Evolutionary conservation across 2,329 filamentous ascomycete genomes (phyloP).

Genomic region (Zymoseptoria ardabiliae): DNA sequence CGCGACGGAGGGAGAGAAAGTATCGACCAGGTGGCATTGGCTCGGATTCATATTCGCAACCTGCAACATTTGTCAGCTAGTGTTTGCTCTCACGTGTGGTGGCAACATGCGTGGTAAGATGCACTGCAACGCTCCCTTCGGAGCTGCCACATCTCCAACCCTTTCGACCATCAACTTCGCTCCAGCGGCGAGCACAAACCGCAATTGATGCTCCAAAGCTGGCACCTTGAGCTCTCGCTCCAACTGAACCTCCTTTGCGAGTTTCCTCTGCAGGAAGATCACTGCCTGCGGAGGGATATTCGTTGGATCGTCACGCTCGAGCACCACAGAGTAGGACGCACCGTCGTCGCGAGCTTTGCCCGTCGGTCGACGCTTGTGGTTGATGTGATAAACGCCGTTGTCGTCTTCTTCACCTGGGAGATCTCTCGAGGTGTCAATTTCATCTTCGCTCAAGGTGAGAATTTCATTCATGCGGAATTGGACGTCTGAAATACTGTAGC

Average conservation of each 20-base stretch:
- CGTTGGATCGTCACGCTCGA: constrained; percentile 3
- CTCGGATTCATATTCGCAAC: constrained; percentile 2
- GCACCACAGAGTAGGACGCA: constrained; percentile 11
- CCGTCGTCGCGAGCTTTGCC: constrained; percentile 1
- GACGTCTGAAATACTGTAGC: constrained; percentile 4
- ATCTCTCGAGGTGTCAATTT: background rate
- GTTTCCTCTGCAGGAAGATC: background rate
- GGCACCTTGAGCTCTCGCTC: background rate
- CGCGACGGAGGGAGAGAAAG: constrained; percentile 1
- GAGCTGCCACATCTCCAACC: background rate
- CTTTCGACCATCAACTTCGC: constrained; percentile 4
- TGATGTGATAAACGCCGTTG: constrained; percentile 13
- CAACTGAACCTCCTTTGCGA: background rate
- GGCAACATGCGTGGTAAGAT: background rate
- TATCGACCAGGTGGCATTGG: constrained; percentile 4
- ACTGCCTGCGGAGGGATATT: background rate
- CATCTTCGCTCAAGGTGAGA: background rate
- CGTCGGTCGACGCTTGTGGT: constrained; percentile 3
- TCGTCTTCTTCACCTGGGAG: constrained; percentile 7
- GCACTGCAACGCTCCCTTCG: background rate
- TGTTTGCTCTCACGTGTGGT: background rate
- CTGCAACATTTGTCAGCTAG: background rate
- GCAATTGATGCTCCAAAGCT: background rate
- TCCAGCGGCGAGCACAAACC: background rate
- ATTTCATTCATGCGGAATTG: constrained; percentile 10